Conservation (phyloP, 352 stramenopile genomes). For the Plasmopara viticola region DNA sequence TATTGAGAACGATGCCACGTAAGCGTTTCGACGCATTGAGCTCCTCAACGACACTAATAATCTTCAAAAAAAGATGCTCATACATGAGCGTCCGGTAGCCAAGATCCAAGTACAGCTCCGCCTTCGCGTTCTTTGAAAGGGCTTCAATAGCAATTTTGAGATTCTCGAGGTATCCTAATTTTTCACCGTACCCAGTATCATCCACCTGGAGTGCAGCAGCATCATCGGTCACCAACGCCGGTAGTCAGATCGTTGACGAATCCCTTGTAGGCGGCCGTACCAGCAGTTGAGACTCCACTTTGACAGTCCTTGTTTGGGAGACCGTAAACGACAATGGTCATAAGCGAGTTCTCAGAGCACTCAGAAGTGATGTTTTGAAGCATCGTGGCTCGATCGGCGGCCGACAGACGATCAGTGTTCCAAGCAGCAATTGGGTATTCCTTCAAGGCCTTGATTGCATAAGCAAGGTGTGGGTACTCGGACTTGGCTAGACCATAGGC, state of each 20-base stretch:
- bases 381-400: conserved; percentile 22
- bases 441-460: conserved; percentile 31
- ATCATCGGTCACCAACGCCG: conserved; percentile 36
- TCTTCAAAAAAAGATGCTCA: conserved; percentile 14
- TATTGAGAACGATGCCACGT: conserved; percentile 64
- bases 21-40: conserved; percentile 32
- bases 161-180: conserved; percentile 44
- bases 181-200: conserved; percentile 32
- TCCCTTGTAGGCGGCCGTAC: conserved; percentile 33
- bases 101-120: conserved; percentile 56
- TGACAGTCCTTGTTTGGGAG: conserved; percentile 64
- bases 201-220: conserved; percentile 40
- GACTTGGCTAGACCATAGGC: conserved; percentile 30
- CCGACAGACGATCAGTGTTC: conserved; percentile 44
- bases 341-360: conserved; percentile 32
- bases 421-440: conserved; percentile 42
- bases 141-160: conserved; percentile 40
- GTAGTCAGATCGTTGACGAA: conserved; percentile 37
- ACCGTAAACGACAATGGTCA: conserved; percentile 61
- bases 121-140: conserved; percentile 49
- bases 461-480: conserved; percentile 28
- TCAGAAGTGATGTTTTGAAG: conserved; percentile 23
- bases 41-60: conserved; percentile 38
- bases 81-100: conserved; percentile 50
- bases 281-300: conserved; percentile 36